Evolutionary conservation across 2,329 filamentous ascomycete genomes (phyloP).

Genomic region (Pyrenochaeta sp.): DNA sequence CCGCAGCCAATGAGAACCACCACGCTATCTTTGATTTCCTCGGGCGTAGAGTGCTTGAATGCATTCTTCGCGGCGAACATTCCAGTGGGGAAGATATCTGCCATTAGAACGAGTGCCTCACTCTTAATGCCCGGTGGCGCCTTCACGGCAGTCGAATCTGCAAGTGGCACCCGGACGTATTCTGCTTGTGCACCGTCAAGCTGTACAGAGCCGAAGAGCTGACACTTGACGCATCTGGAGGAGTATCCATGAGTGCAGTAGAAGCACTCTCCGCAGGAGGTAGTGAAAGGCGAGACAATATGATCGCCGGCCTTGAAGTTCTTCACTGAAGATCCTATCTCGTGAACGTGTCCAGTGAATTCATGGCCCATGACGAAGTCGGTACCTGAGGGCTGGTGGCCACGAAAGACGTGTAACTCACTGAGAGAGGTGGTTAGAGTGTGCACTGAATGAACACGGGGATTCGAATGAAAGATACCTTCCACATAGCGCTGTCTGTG

Average conservation of each 20-base stretch:
- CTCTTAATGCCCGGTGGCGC: constrained; percentile 76
- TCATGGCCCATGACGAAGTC: constrained; percentile 82
- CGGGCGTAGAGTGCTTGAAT: constrained; percentile 68
- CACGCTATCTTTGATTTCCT: constrained; percentile 71
- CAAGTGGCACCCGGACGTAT: constrained; percentile 76
- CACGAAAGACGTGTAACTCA: constrained; percentile 87
- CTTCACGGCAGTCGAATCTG: constrained; percentile 81
- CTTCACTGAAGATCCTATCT: constrained; percentile 72
- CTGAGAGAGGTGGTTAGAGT: constrained; percentile 54
- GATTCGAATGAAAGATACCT: constrained; percentile 64
- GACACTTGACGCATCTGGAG: constrained; percentile 75
- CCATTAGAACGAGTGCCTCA: constrained; percentile 83
- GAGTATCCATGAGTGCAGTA: constrained; percentile 82
- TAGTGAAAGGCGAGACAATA: constrained; percentile 83
- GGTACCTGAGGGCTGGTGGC: constrained; percentile 74
- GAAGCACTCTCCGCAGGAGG: constrained; percentile 72
- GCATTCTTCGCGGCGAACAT: constrained; percentile 85
- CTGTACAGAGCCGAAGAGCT: constrained; percentile 73
- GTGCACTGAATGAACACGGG: not conserved
- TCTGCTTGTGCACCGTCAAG: constrained; percentile 85
- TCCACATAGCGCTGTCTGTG: constrained; percentile 79
- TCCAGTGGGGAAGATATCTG: constrained; percentile 86
- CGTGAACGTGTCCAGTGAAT: constrained; percentile 79
- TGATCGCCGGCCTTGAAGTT: constrained; percentile 77
- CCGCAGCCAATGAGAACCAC: constrained; percentile 87